phyloP scores from a whole-genome alignment of 345 rosid genomes.

The Noccaea caerulescens region DNA sequence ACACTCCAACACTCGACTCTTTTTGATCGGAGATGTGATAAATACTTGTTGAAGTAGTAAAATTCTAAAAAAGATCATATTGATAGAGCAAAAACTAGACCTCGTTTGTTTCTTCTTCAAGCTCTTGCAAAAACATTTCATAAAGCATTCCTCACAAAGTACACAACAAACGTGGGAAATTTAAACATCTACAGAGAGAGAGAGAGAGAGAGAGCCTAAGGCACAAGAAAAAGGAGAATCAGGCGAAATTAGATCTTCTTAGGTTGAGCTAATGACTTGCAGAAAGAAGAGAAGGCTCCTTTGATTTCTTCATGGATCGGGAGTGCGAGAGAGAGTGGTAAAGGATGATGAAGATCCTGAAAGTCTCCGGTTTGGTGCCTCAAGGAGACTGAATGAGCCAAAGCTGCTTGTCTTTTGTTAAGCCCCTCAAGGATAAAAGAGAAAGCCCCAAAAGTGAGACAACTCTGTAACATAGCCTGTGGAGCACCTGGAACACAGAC shows the following conservation, averaged over 20 bases:
- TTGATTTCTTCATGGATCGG: conserved; percentile 67
- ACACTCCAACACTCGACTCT: background rate
- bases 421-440: conserved; percentile 77
- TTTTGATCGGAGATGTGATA: too few relatives aligned
- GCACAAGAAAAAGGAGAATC: conserved; percentile 19
- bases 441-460: conserved; percentile 88
- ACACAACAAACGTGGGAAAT: conserved; percentile 15
- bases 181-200: conserved; percentile 34
- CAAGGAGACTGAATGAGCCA: conserved; percentile 61
- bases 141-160: conserved; percentile 23
- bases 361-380: conserved; percentile 40
- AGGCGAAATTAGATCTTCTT: conserved; percentile 38
- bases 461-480: conserved; percentile 69
- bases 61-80: background rate
- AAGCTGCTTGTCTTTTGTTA: conserved; percentile 80
- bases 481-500: conserved; percentile 64
- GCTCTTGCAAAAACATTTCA: conserved; percentile 22
- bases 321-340: conserved; percentile 57
- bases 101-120: background rate
- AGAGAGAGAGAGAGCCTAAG: conserved; percentile 22
- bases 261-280: conserved; percentile 58
- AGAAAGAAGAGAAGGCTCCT: conserved; percentile 74
- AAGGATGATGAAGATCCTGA: conserved; percentile 36
- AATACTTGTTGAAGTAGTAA: background rate
- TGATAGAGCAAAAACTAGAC: conserved; percentile 7